Conservation (phyloP, 441 rosid genomes). For the Eugenia klotzschiana region DNA sequence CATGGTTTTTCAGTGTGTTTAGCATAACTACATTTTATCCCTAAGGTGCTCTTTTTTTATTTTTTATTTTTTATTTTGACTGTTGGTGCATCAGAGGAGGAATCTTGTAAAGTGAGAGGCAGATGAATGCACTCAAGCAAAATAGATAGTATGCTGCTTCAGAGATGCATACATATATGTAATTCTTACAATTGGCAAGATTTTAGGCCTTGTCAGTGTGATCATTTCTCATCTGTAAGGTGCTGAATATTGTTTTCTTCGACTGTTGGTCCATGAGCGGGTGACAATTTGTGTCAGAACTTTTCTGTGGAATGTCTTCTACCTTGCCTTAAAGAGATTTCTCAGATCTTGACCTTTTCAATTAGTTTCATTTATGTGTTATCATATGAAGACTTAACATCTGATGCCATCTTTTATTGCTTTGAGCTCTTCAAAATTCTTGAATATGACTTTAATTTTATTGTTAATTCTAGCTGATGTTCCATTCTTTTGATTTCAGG, state of each 20-base stretch:
- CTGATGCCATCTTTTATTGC: background rate
- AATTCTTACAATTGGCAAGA: background rate
- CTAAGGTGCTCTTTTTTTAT: background rate
- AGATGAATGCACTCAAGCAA: background rate
- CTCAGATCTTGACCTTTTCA: background rate
- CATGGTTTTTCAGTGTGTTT: background rate
- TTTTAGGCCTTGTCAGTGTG: background rate
- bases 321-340: background rate
- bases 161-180: background rate
- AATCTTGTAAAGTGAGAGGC: background rate
- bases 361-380: background rate
- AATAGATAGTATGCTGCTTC: background rate
- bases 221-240: background rate
- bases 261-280: background rate
- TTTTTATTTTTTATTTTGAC: background rate
- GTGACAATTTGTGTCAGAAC: background rate
- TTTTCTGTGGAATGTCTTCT: background rate
- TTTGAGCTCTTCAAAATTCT: background rate
- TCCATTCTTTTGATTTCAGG: slow-evolving; percentile 25
- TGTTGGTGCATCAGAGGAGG: background rate
- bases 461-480: background rate
- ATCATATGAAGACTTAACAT: background rate
- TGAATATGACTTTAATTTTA: background rate
- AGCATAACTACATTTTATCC: background rate
- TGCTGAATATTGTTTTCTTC: background rate